phyloP scores from a whole-genome alignment of 208 protist genomes.

The Porcisia hertigi region DNA sequence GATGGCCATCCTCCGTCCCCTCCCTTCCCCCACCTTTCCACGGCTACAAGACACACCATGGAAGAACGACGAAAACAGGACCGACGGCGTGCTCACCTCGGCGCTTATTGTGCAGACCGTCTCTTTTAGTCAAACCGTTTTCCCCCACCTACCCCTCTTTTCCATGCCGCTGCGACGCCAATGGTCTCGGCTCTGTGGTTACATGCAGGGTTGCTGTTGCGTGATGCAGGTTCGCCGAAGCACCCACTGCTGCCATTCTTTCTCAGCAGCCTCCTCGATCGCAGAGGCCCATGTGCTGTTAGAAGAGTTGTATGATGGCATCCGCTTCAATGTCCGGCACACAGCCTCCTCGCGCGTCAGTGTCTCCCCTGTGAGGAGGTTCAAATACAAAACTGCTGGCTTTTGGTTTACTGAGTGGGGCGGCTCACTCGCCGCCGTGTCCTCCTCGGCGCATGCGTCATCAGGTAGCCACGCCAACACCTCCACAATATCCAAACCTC shows the following conservation, averaged over 20 bases:
- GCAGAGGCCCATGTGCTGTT: conserved; percentile 22
- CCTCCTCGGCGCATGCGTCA: conserved; percentile 14
- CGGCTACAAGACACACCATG: neutral
- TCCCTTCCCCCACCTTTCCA: neutral
- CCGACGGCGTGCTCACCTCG: neutral
- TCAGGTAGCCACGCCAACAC: conserved; percentile 33
- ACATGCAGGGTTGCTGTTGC: conserved; percentile 23
- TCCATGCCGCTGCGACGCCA: neutral
- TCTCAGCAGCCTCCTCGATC: conserved; percentile 33
- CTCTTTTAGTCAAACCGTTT: neutral
- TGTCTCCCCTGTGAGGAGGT: conserved; percentile 35
- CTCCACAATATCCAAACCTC: conserved; percentile 63
- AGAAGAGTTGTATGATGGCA: conserved; percentile 11
- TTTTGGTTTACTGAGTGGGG: neutral
- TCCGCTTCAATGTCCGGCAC: conserved; percentile 6
- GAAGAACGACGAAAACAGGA: conserved; percentile 1
- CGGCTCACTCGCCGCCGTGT: neutral
- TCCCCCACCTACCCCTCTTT: no score
- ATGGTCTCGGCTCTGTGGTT: neutral
- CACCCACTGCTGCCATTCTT: conserved; percentile 37
- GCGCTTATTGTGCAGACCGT: neutral
- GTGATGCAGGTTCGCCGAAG: conserved; percentile 9
- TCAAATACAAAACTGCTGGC: conserved; percentile 28
- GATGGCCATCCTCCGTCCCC: neutral
- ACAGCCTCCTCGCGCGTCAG: conserved; percentile 30